Percentiles rank a stretch among this genome's conserved stretches.
phyloP scores from a whole-genome alignment of 2,329 filamentous ascomycete genomes.

The Epichloe brachyelytri region DNA sequence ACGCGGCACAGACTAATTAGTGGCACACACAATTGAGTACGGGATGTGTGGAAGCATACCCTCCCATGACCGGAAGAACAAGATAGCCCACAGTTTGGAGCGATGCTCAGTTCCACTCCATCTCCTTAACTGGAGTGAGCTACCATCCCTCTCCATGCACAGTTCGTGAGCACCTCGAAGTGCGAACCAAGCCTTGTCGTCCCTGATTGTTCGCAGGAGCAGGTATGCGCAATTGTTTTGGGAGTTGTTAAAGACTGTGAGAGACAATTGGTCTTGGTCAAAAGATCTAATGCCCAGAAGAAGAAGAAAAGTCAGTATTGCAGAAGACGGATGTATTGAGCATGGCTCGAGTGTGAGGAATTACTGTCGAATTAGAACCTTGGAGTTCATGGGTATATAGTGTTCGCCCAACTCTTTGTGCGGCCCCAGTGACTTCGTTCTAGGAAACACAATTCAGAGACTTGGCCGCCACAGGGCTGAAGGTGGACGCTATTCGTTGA shows the following conservation, averaged over 20 bases:
- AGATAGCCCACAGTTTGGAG: constrained; percentile 38
- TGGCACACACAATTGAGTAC: background rate
- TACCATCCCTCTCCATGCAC: constrained; percentile 35
- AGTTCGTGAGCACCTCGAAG: constrained; percentile 41
- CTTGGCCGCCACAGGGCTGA: background rate
- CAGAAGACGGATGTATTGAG: constrained; percentile 1
- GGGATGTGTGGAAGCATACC: constrained; percentile 23
- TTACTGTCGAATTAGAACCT: constrained; percentile 43
- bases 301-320: constrained; percentile 4
- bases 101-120: constrained; percentile 33
- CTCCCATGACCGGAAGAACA: constrained; percentile 49
- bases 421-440: constrained; percentile 34
- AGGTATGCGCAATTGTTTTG: constrained; percentile 32
- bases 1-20: background rate
- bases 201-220: constrained; percentile 30
- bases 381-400: constrained; percentile 32
- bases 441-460: constrained; percentile 10
- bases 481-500: constrained; percentile 14
- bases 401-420: constrained; percentile 30
- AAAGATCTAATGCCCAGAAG: constrained; percentile 29
- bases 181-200: constrained; percentile 31
- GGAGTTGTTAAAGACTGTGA: constrained; percentile 38
- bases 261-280: constrained; percentile 39
- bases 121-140: constrained; percentile 35
- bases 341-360: background rate